Conservation (phyloP, 768 basidiomycete genomes). For the Russula abietina region DNA sequence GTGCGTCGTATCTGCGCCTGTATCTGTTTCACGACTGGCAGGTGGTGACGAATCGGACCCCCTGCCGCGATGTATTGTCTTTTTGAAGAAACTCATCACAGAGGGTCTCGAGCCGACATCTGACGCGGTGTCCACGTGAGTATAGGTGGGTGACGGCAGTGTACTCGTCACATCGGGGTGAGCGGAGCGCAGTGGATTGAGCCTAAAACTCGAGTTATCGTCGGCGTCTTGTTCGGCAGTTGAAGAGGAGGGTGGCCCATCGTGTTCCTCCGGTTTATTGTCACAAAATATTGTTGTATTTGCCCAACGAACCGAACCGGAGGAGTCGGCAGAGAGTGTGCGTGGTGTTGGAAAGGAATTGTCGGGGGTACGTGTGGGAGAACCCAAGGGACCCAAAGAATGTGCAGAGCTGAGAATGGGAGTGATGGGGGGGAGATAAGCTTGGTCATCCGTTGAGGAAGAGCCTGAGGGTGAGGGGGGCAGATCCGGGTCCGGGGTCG, state of each 20-base stretch:
- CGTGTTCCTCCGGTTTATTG: constrained; percentile 45
- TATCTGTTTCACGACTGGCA: constrained; percentile 21
- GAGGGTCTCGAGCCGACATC: constrained; percentile 26
- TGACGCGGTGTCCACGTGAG: no score
- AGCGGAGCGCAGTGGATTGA: no score
- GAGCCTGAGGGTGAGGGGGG: no score
- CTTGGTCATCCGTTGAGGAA: constrained; percentile 9
- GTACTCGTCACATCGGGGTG: constrained; percentile 34
- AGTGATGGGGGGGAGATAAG: constrained; percentile 18
- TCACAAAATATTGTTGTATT: no score
- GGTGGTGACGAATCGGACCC: constrained; percentile 20
- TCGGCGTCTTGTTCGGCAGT: no score
- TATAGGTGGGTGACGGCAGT: constrained; percentile 35
- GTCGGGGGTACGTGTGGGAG: constrained; percentile 32
- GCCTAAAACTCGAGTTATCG: no score
- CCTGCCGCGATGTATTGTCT: no score
- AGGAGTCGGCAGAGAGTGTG: no score
- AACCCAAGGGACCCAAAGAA: no score
- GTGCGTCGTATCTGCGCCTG: constrained; percentile 9
- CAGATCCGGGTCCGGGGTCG: not conserved
- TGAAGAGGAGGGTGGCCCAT: constrained; percentile 50
- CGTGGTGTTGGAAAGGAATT: constrained; percentile 42
- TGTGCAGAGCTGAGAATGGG: no score
- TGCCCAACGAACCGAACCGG: no score
- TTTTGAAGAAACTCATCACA: constrained; percentile 24